Evolutionary conservation across 345 rosid species (phyloP), one percentile per base, ranked within the genome.

Genomic region (Eucalyptus cloeziana): DNA sequence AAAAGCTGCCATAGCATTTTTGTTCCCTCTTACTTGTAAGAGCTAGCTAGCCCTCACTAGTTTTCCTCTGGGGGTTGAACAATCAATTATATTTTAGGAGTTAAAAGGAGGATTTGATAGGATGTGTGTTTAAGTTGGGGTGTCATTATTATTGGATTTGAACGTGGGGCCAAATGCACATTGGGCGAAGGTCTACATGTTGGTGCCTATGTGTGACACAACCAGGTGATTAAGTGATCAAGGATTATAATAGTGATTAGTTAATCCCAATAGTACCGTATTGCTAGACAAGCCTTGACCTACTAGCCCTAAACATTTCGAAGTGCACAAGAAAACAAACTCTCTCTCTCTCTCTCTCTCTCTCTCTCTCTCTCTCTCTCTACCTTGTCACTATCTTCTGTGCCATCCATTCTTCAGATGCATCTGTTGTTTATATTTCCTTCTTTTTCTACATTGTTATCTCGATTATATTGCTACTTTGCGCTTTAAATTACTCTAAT

Each of bases 211-310:
- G 86, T 93, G 90, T 91, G 95, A 93, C 95, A 94, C 31, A 86
- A 83, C 88, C 88, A 87, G 93, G 94, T 88, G 92, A 88, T 69
- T 89, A 86, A 90, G 89, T 85, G 81, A 88, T 89, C 91, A 91
- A 92, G 90, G 25, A 76, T 90, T 88, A 86, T 89, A 85, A 89
- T 91, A 89, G 87, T 90, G 69, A 76, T 92, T 88, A 92, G 60
- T 91, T 88, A 88, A 93, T 93, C 45, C 87, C 51, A 88, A 85
- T 87, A 79, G 54, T 89, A 88, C 87, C 62, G 88, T 90, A 91
- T 92, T 93, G 93, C 92, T 94, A 62, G 93, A 92, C 96, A 95
- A 92, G 85, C 90, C 88, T 90, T 89, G 94, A 92, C 92, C 93
- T 89, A 60, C 91, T 45, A 79, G 54, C 31, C 90, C 88, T 91